Evolutionary conservation across 352 stramenopile species (phyloP), one percentile per base, ranked within the genome.

Genomic region (Plasmopara halstedii): DNA sequence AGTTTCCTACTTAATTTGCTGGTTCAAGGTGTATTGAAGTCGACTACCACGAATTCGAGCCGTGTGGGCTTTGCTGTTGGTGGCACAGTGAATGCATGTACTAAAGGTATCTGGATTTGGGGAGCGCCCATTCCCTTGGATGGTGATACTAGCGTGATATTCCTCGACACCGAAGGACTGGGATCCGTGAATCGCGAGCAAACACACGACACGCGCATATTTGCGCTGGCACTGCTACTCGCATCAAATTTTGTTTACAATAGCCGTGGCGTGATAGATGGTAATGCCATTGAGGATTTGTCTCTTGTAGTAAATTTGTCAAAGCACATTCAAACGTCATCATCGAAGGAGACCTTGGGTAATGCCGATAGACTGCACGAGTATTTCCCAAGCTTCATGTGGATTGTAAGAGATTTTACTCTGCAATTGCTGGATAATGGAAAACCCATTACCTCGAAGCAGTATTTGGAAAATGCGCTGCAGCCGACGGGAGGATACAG

Each of bases 81-180:
- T 13, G 78, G 52, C 15, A 95, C 84, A 0, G 73, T 94, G 0
- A 92, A 95, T 34, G 85, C 83, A 2, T 95, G 86, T 49, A 96
- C 86, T 10, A 93, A 95, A 47, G 86, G 86, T 42, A 95, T 96
- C 47, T 96, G 86, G 85, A 88, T 96, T 63, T 95, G 86, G 85
- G 80, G 83, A 21, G 50, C 79, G 22, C 83, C 83, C 22, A 74
- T 92, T 38, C 62, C 74, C 27, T 49, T 89, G 31, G 66, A 86
- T 31, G 59, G 85, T 33, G 73, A 70, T 50, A 89, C 80, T 13
- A 86, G 57, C 43, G 58, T 85, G 19, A 34, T 96, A 18, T 92
- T 96, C 57, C 55, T 96, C 27, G 86, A 96, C 53, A 96, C 85
- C 4, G 86, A 96, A 54, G 86, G 86, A 3, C 64, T 96, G 0